Evolutionary conservation across 139 green algal species (phyloP).

Genomic region (Coccomyxa sp.): DNA sequence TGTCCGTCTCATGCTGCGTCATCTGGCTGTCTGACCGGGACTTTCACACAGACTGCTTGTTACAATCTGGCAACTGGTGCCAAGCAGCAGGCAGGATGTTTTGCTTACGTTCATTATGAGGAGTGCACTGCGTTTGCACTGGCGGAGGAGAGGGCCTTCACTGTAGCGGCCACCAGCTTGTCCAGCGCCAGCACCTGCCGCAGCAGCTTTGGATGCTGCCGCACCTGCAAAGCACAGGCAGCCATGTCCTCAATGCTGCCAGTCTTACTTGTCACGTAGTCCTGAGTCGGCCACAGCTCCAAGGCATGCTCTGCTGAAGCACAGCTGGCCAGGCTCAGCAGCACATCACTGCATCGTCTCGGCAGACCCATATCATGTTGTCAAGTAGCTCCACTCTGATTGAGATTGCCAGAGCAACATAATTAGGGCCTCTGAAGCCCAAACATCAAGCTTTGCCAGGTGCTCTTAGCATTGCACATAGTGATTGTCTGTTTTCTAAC

Average conservation of each 20-base stretch:
- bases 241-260: no score
- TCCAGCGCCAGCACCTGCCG: conserved; percentile 33
- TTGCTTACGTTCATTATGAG: no score
- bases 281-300: background rate
- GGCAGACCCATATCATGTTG: no score
- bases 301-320: background rate
- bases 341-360: no score
- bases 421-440: background rate
- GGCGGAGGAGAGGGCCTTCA: conserved; percentile 61
- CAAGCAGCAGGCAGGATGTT: no score
- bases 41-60: no score
- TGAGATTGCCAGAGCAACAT: background rate
- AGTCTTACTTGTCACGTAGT: background rate
- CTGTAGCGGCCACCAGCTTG: conserved; percentile 50
- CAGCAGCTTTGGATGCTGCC: conserved; percentile 5
- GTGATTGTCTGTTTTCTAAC: background rate
- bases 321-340: no score
- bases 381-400: no score
- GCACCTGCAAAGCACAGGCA: background rate
- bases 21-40: no score
- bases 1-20: no score
- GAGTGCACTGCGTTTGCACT: no score
- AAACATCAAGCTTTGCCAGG: background rate
- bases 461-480: background rate
- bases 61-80: no score